Percentiles rank a stretch among this genome's conserved stretches.
phyloP scores from a whole-genome alignment of 2,329 filamentous ascomycete species.

The Diplodia intermedia region DNA sequence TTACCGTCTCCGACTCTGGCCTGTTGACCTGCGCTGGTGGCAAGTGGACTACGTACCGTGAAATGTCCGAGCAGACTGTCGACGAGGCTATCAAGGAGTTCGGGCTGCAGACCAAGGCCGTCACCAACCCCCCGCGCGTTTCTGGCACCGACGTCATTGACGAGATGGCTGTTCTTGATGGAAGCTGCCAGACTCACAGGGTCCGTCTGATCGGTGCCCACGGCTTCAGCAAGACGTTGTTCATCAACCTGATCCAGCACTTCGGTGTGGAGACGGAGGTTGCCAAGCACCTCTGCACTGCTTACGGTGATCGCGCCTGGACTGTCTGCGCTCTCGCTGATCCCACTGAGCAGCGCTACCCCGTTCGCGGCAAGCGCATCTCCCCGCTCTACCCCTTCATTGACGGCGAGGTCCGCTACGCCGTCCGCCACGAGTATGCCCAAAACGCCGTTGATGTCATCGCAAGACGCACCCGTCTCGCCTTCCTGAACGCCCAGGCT shows the following conservation, averaged over 20 bases:
- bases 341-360: slow-evolving; percentile 80
- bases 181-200: slow-evolving; percentile 81
- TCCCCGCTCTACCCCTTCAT: slow-evolving; percentile 85
- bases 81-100: slow-evolving; percentile 78
- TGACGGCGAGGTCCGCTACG: slow-evolving; percentile 89
- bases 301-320: slow-evolving; percentile 94
- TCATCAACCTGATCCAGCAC: slow-evolving; percentile 94
- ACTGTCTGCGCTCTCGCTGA: slow-evolving; percentile 81
- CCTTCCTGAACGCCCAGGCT: slow-evolving; percentile 91
- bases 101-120: slow-evolving; percentile 63
- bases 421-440: slow-evolving; percentile 86
- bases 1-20: slow-evolving; percentile 79
- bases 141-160: slow-evolving; percentile 73
- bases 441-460: slow-evolving; percentile 90
- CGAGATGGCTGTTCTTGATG: slow-evolving; percentile 74
- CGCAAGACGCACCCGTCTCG: slow-evolving; percentile 80
- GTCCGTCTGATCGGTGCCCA: slow-evolving; percentile 84
- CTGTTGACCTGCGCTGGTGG: slow-evolving; percentile 85
- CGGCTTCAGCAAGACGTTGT: slow-evolving; percentile 86
- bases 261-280: slow-evolving; percentile 92
- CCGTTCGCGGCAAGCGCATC: slow-evolving; percentile 81
- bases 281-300: slow-evolving; percentile 83
- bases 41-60: slow-evolving; percentile 92
- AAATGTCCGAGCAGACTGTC: slow-evolving; percentile 91
- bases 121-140: slow-evolving; percentile 68